Evolutionary conservation across 441 rosid species (phyloP), one percentile per base, ranked within the genome.

Genomic region (Isatis lusitanica): DNA sequence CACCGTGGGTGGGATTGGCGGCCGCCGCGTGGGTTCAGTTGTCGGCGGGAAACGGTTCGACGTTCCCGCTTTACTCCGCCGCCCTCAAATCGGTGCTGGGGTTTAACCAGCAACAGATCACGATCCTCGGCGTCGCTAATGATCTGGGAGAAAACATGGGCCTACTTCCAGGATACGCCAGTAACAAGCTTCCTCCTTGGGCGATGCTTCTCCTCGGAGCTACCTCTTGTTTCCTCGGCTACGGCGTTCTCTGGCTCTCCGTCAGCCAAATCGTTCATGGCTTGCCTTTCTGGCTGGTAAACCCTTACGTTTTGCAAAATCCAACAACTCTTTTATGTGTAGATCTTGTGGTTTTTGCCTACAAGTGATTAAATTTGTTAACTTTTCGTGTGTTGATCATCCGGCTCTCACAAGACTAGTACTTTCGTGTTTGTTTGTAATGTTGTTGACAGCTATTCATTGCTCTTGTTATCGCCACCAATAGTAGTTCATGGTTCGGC

Each of bases 1-100:
- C 99, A 9, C 99, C 99, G 1, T 95, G 99, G 97, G 91, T 93
- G 56, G 97, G 98, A 0, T 82, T 93, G 40, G 96, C 96, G 1
- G 98, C 99, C 0, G 99, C 99, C 8, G 87, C 88, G 0, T 93
- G 99, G 98, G 91, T 96, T 26, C 83, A 90, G 77, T 71, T 88
- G 51, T 78, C 92, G 0, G 96, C 97, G 0, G 99, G 97, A 59
- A 90, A 76, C 75, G 73, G 63, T 40, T 81, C 84, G 78, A 96
- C 84, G 80, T 96, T 96, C 85, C 93, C 98, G 3, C 92, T 96
- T n/a, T 96, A 85, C 80, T 93, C 97, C 3, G 48, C 90, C 5
- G 82, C 92, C 1, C 76, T 95, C 17, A 95, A 95, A 84, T 87
- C 90, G 36, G 94, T 90, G 2, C 57, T 91, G 78, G 97, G 98